A percentile compares a stretch with the other conserved stretches of the same genome.
phyloP scores from a whole-genome alignment of 306 rosid species.

The Acacia acuminata region DNA sequence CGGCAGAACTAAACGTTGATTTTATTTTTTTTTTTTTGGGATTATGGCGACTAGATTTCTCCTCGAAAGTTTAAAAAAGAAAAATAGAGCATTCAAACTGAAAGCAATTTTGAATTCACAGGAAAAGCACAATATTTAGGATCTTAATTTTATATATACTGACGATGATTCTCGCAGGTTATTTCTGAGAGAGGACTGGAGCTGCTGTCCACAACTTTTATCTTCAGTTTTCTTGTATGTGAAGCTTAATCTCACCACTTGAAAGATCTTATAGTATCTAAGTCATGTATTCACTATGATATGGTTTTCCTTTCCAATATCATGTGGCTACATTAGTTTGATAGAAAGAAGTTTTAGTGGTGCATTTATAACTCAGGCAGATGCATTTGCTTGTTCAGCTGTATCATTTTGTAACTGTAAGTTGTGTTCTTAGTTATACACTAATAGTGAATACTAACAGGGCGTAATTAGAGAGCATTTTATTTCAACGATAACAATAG shows the following conservation, averaged over 20 bases:
- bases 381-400: not conserved
- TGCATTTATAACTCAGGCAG: not conserved
- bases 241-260: slow-evolving; percentile 23
- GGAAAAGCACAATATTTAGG: not conserved
- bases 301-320: not conserved
- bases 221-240: slow-evolving; percentile 80
- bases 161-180: slow-evolving; percentile 35
- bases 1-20: not conserved
- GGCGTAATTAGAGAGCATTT: not conserved
- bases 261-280: not conserved
- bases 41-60: slow-evolving; percentile 5
- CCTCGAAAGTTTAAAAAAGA: not conserved
- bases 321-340: not conserved
- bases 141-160: not conserved
- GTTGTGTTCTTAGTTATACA: not conserved
- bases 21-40: not conserved
- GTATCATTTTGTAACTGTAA: not conserved
- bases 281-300: slow-evolving; percentile 11
- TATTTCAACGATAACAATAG: not conserved
- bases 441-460: not conserved
- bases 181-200: slow-evolving; percentile 86
- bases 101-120: not conserved
- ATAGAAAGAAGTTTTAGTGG: not conserved
- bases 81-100: not conserved
- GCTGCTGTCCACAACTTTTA: slow-evolving; percentile 77